phyloP scores from a whole-genome alignment of 2,329 filamentous ascomycete species.

The Raffaelea albimanens region DNA sequence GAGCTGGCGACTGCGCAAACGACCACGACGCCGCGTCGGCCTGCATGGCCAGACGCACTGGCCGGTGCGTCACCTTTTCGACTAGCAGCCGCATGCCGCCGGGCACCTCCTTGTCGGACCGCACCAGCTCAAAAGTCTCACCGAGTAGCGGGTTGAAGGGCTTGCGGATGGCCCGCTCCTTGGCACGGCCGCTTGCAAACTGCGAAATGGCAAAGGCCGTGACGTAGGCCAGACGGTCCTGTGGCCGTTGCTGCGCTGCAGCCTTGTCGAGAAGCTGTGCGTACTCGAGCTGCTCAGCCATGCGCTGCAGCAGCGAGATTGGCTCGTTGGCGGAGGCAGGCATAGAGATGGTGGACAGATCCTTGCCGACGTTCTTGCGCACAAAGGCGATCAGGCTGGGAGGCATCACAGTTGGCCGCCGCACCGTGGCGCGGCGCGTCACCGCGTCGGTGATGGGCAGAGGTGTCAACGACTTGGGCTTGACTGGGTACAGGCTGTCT shows the following conservation, averaged over 20 bases:
- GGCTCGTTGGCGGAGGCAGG: slow-evolving; percentile 95
- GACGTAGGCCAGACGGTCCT: slow-evolving; percentile 72
- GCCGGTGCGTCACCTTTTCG: slow-evolving; percentile 90
- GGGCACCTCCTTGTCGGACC: slow-evolving; percentile 63
- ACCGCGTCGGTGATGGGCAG: slow-evolving; percentile 61
- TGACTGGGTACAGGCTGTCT: slow-evolving; percentile 57
- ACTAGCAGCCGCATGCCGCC: slow-evolving; percentile 88
- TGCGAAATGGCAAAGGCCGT: slow-evolving; percentile 85
- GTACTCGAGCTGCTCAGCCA: slow-evolving; percentile 88
- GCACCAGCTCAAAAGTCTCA: slow-evolving; percentile 88
- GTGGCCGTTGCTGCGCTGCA: slow-evolving; percentile 46
- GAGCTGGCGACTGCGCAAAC: slow-evolving; percentile 76
- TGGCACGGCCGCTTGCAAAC: slow-evolving; percentile 72
- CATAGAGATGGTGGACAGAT: slow-evolving; percentile 94
- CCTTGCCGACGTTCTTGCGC: slow-evolving; percentile 96
- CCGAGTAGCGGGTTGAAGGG: slow-evolving; percentile 96
- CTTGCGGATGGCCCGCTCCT: slow-evolving; percentile 87
- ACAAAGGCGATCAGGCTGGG: slow-evolving; percentile 91
- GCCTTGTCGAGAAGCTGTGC: slow-evolving; percentile 73
- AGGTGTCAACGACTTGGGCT: slow-evolving; percentile 66
- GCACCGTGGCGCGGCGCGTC: slow-evolving; percentile 59
- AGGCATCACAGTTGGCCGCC: slow-evolving; percentile 65
- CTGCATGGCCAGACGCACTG: slow-evolving; percentile 86
- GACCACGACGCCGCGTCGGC: slow-evolving; percentile 82
- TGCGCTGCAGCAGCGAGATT: slow-evolving; percentile 74